Evolutionary conservation across 257 asterid genomes (phyloP).

Genomic region (Lavandula angustifolia): DNA sequence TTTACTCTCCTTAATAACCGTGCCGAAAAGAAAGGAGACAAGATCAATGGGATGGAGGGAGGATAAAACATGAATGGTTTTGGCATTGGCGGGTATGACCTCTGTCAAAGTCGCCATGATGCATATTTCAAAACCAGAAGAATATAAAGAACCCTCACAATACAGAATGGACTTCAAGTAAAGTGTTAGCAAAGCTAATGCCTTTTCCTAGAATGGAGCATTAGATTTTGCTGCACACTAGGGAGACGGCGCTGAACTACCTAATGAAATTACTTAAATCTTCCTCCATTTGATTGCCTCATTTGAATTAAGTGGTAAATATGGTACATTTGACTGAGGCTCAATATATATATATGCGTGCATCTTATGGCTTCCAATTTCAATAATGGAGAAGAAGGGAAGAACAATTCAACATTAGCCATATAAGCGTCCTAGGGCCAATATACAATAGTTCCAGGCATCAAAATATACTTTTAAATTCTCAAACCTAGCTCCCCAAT

Average conservation of each 20-base stretch:
- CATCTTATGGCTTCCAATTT: background rate
- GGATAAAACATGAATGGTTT: background rate
- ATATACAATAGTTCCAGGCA: background rate
- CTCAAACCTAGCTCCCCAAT: conserved; percentile 16
- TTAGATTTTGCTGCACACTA: background rate
- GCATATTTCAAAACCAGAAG: background rate
- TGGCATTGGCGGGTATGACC: background rate
- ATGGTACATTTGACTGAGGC: too few species aligned
- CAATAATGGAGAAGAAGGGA: background rate
- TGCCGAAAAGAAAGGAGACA: too few species aligned
- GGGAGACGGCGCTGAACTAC: too few species aligned
- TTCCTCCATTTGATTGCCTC: background rate
- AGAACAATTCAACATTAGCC: background rate
- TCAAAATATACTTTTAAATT: background rate
- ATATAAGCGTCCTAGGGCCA: conserved; percentile 1
- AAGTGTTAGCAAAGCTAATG: conserved; percentile 3
- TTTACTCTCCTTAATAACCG: too few species aligned
- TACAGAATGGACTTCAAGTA: background rate
- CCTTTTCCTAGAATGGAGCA: conserved; percentile 4
- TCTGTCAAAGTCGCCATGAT: background rate
- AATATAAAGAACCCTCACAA: conserved; percentile 8
- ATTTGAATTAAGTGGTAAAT: background rate
- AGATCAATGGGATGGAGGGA: too few species aligned
- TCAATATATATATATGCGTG: background rate
- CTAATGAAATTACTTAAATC: too few species aligned